phyloP scores from a whole-genome alignment of 2,329 filamentous ascomycete genomes.

The Phoma sp. region DNA sequence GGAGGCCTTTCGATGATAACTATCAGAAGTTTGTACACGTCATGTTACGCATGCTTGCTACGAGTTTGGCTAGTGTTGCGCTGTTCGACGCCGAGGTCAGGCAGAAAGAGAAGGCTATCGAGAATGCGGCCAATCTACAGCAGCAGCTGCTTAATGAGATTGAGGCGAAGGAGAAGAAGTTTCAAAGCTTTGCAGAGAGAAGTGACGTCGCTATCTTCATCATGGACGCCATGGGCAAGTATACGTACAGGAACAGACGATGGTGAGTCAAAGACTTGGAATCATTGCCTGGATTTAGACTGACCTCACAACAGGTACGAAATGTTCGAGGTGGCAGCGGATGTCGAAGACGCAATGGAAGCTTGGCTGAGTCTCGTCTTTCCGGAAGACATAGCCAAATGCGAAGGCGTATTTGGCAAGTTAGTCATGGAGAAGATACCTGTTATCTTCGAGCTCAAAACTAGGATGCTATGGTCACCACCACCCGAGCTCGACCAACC shows the following conservation, averaged over 20 bases:
- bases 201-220: conserved; percentile 53
- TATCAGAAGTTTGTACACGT: conserved; percentile 51
- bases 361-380: conserved; percentile 36
- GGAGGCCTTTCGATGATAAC: conserved; percentile 48
- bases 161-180: conserved; percentile 41
- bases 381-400: conserved; percentile 46
- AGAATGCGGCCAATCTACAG: conserved; percentile 46
- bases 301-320: conserved; percentile 21
- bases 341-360: conserved; percentile 24
- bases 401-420: conserved; percentile 39
- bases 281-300: background rate
- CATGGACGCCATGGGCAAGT: conserved; percentile 42
- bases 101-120: conserved; percentile 44
- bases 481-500: conserved; percentile 23
- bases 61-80: conserved; percentile 50
- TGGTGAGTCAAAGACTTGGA: conserved; percentile 33
- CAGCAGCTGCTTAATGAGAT: conserved; percentile 46
- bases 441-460: conserved; percentile 48
- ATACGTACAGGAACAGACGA: conserved; percentile 51
- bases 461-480: conserved; percentile 47
- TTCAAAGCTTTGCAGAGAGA: conserved; percentile 50
- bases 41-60: conserved; percentile 47
- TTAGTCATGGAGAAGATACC: conserved; percentile 42
- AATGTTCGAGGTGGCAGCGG: conserved; percentile 35
- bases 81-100: conserved; percentile 49